A percentile compares a stretch with the other conserved stretches of the same genome.
phyloP scores from a whole-genome alignment of 2,329 filamentous ascomycete species.

The Xylariaceae sp. region DNA sequence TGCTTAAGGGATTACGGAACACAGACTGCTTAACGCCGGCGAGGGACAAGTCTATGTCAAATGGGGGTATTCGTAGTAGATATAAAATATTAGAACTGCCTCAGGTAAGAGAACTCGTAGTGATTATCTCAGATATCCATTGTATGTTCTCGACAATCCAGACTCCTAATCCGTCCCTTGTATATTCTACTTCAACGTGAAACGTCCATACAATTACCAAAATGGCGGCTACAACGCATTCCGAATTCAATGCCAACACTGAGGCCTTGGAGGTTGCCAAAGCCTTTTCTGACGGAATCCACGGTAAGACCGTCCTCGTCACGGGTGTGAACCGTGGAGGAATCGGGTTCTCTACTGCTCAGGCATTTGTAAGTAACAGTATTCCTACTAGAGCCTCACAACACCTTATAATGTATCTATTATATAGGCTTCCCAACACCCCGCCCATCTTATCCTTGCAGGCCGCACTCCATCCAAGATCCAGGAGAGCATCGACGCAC shows the following conservation, averaged over 20 bases:
- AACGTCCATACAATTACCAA: neutral
- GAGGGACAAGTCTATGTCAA: too few relatives aligned
- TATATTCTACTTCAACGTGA: neutral
- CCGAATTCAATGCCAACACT: constrained; percentile 40
- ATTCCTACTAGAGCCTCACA: neutral
- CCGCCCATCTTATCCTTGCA: constrained; percentile 40
- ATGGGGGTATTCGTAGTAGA: too few relatives aligned
- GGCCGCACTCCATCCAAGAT: constrained; percentile 39
- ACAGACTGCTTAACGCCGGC: too few relatives aligned
- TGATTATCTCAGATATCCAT: too few relatives aligned
- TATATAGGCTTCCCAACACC: constrained; percentile 35
- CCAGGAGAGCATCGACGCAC: constrained; percentile 31
- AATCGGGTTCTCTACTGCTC: constrained; percentile 39
- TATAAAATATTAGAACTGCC: too few relatives aligned
- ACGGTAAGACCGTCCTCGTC: constrained; percentile 41
- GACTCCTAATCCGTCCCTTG: too few relatives aligned
- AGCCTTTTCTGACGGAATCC: constrained; percentile 39
- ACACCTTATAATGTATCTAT: neutral
- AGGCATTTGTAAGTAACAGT: constrained; percentile 39
- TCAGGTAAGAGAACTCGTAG: too few relatives aligned
- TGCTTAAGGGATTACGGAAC: too few relatives aligned
- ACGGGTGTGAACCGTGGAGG: constrained; percentile 42
- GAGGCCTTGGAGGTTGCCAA: constrained; percentile 44
- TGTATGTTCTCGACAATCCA: too few relatives aligned
- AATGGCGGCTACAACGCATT: constrained; percentile 35